A percentile compares a stretch with the other conserved stretches of the same genome.
These are phyloP conservation scores for Santalum album DNA, from an alignment of 164 flowering plant species.

Conservation along the genomic window DNA sequence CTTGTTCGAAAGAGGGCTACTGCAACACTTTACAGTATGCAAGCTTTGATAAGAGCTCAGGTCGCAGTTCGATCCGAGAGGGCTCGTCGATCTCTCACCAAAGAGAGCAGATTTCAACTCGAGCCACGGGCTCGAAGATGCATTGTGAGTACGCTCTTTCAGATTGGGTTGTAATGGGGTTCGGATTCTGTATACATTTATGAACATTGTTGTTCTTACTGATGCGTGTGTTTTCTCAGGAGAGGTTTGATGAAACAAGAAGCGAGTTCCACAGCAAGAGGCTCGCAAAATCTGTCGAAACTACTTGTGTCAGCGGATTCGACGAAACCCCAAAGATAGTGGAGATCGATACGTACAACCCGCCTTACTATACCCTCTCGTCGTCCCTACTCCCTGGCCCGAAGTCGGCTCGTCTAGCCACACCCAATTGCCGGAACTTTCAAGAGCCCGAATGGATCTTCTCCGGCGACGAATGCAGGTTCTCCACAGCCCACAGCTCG, in stretches of 20 bases:
- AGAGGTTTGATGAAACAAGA: slow-evolving; percentile 34
- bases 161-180: not conserved
- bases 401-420: slow-evolving; percentile 39
- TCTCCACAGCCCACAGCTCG: slow-evolving; percentile 74
- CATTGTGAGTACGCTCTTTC: too few species aligned
- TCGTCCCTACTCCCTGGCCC: slow-evolving; percentile 47
- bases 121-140: slow-evolving; percentile 32
- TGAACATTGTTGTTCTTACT: not conserved
- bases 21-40: slow-evolving; percentile 53
- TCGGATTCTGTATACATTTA: not conserved
- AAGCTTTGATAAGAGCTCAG: slow-evolving; percentile 55
- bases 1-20: slow-evolving; percentile 46
- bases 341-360: slow-evolving; percentile 63
- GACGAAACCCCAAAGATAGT: slow-evolving; percentile 82
- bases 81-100: slow-evolving; percentile 26
- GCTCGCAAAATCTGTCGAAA: slow-evolving; percentile 26
- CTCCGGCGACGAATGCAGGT: slow-evolving; percentile 48
- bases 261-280: slow-evolving; percentile 50
- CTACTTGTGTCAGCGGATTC: slow-evolving; percentile 19
- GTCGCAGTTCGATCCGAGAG: slow-evolving; percentile 27
- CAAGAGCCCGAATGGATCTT: slow-evolving; percentile 60
- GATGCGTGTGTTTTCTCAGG: slow-evolving; percentile 22
- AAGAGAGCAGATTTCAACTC: slow-evolving; percentile 17
- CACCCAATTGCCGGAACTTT: slow-evolving; percentile 29
- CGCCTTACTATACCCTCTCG: slow-evolving; percentile 27